Percentiles rank a stretch among this genome's conserved stretches.
Conservation (phyloP, 768 basidiomycete species). For the Mycena olivaceomarginata region DNA sequence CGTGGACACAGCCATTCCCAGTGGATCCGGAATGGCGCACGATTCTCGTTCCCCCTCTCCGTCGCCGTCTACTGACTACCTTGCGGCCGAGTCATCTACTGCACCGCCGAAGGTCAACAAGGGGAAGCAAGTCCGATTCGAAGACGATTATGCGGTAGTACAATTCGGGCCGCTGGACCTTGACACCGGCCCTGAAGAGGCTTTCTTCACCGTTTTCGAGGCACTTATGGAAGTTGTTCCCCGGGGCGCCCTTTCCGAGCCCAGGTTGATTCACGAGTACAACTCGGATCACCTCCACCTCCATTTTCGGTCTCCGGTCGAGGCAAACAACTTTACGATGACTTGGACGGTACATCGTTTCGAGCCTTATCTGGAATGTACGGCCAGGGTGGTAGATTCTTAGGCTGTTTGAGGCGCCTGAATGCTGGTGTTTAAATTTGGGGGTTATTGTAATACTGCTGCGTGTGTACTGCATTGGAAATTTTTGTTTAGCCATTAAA, state of each 20-base stretch:
- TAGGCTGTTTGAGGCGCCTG: too few species aligned
- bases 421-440: too few species aligned
- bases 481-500: too few species aligned
- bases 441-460: too few species aligned
- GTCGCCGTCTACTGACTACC: background rate
- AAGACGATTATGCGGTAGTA: background rate
- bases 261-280: background rate
- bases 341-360: background rate
- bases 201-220: background rate
- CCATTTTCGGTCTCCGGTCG: background rate
- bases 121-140: background rate
- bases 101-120: background rate
- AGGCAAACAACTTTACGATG: background rate
- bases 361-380: background rate
- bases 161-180: background rate
- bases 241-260: background rate
- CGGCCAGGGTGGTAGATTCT: too few species aligned
- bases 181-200: background rate
- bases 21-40: background rate
- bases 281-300: background rate
- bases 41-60: too few species aligned
- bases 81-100: background rate
- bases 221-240: background rate
- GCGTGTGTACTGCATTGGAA: too few species aligned
- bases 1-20: too few species aligned